A percentile compares a stretch with the other conserved stretches of the same genome.
phyloP scores from a whole-genome alignment of 352 stramenopile species.

The Phytophthora pistaciae region DNA sequence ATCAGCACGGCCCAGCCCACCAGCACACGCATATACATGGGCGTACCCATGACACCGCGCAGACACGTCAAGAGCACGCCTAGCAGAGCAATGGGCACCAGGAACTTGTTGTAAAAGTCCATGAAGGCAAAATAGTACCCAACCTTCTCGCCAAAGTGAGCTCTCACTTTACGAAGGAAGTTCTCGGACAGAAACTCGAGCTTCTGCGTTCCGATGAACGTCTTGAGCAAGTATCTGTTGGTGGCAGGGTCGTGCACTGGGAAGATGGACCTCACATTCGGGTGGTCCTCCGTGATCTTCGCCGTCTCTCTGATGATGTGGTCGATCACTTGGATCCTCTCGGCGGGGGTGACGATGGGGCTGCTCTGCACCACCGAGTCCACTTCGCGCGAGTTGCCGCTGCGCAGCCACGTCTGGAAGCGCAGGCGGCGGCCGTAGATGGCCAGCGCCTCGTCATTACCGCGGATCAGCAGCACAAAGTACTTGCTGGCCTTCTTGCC shows the following conservation, averaged over 20 bases:
- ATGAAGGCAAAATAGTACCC: constrained; percentile 90
- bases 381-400: constrained; percentile 78
- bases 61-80: constrained; percentile 77
- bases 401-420: constrained; percentile 82
- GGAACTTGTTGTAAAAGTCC: constrained; percentile 88
- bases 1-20: constrained; percentile 78
- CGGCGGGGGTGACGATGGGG: constrained; percentile 71
- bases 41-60: constrained; percentile 64
- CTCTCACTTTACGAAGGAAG: constrained; percentile 71
- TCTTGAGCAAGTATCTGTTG: constrained; percentile 80
- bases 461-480: constrained; percentile 78
- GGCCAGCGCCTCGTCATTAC: constrained; percentile 67
- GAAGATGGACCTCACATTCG: constrained; percentile 78
- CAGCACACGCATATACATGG: constrained; percentile 87
- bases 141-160: constrained; percentile 87
- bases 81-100: constrained; percentile 80
- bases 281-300: constrained; percentile 62
- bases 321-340: constrained; percentile 87
- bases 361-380: constrained; percentile 65
- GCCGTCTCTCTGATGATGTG: constrained; percentile 82
- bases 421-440: constrained; percentile 70
- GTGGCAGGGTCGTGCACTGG: constrained; percentile 77
- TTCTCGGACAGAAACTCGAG: constrained; percentile 68
- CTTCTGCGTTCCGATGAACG: constrained; percentile 75
- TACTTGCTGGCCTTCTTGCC: constrained; percentile 67